Evolutionary conservation across 2,329 filamentous ascomycete genomes (phyloP).

Genomic region (Trichophaea hybrida): DNA sequence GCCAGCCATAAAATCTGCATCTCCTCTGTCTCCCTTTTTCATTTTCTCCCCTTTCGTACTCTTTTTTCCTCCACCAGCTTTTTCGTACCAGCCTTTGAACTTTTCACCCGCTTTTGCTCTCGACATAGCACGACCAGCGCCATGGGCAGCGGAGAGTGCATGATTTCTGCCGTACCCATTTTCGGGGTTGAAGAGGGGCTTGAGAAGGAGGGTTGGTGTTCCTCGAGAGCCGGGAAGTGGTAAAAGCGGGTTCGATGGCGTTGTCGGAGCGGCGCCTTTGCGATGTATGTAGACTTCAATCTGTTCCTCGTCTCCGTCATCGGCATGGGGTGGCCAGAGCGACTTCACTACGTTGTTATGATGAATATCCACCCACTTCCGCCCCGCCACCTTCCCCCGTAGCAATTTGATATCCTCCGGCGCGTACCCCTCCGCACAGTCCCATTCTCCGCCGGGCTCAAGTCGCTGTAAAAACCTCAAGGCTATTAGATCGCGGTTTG

Average conservation of each 20-base stretch:
- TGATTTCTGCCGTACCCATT: conserved; percentile 29
- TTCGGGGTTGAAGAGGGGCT: conserved; percentile 27
- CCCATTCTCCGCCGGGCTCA: conserved; percentile 28
- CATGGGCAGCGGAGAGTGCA: conserved; percentile 31
- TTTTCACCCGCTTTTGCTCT: conserved; percentile 28
- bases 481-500: conserved; percentile 32
- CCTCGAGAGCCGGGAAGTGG: conserved; percentile 32
- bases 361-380: conserved; percentile 31
- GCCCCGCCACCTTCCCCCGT: conserved; percentile 21
- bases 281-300: conserved; percentile 29
- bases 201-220: conserved; percentile 32
- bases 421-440: conserved; percentile 15
- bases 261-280: conserved; percentile 32
- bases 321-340: conserved; percentile 28
- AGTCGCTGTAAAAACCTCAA: conserved; percentile 31
- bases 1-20: neutral
- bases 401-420: conserved; percentile 11
- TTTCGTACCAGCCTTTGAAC: neutral
- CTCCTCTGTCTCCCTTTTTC: neutral
- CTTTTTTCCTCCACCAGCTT: neutral
- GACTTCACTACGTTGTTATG: conserved; percentile 31
- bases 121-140: conserved; percentile 32
- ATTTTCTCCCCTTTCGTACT: neutral
- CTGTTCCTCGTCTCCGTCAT: neutral
- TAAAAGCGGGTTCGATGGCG: conserved; percentile 27